phyloP scores from a whole-genome alignment of 2,329 filamentous ascomycete genomes.

The Thelonectria discophora region DNA sequence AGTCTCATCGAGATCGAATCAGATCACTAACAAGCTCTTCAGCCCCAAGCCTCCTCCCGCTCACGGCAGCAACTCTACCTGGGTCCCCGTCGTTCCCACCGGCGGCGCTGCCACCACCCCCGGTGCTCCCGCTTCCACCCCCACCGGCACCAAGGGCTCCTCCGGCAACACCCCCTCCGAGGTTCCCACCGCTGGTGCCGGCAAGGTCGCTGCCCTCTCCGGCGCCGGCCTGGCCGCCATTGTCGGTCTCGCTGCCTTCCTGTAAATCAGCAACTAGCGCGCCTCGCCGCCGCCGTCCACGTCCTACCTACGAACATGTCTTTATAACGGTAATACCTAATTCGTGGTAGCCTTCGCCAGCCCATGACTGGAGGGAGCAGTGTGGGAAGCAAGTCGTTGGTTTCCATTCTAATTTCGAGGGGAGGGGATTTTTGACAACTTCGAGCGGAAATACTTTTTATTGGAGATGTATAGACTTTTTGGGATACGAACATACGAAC shows the following conservation, averaged over 20 bases:
- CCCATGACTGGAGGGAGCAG: slow-evolving; percentile 49
- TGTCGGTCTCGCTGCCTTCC: slow-evolving; percentile 66
- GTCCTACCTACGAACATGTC: slow-evolving; percentile 51
- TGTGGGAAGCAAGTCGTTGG: slow-evolving; percentile 44
- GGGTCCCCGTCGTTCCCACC: slow-evolving; percentile 33
- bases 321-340: slow-evolving; percentile 53
- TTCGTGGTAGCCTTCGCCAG: slow-evolving; percentile 50
- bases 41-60: slow-evolving; percentile 15
- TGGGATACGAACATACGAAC: slow-evolving; percentile 49
- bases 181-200: slow-evolving; percentile 63
- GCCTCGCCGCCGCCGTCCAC: slow-evolving; percentile 48
- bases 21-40: slow-evolving; percentile 6
- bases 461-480: slow-evolving; percentile 48
- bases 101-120: slow-evolving; percentile 21
- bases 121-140: slow-evolving; percentile 40
- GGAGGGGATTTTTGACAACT: slow-evolving; percentile 13
- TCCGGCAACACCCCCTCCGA: slow-evolving; percentile 45
- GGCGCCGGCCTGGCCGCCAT: slow-evolving; percentile 68
- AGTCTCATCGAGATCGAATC: neutral
- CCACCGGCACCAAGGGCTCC: slow-evolving; percentile 37
- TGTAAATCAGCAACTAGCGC: slow-evolving; percentile 60
- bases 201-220: slow-evolving; percentile 64
- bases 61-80: slow-evolving; percentile 15
- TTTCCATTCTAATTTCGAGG: slow-evolving; percentile 36
- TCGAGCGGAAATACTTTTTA: slow-evolving; percentile 27